Conservation (phyloP, 139 green algal genomes). For the Pseudopediastrum boryanum region DNA sequence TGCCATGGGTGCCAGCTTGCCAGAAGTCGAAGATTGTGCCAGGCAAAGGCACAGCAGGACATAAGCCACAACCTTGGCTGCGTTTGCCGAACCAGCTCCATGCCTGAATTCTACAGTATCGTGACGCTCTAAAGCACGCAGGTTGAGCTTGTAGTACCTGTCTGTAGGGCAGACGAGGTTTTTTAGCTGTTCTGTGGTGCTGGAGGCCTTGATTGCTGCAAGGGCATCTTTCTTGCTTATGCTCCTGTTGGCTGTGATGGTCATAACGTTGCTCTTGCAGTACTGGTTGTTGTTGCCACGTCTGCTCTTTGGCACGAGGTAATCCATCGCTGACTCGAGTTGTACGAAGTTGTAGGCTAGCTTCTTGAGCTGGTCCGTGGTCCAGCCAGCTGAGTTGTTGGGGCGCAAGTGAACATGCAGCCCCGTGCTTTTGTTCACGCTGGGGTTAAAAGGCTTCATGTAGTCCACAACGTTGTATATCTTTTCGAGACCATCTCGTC, state of each 20-base stretch:
- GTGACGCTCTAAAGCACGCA: conserved; percentile 24
- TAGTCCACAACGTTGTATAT: conserved; percentile 15
- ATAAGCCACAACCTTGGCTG: conserved; percentile 22
- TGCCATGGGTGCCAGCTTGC: not conserved
- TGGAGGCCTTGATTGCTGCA: not conserved
- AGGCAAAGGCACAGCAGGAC: conserved; percentile 29
- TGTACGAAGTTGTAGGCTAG: conserved; percentile 6
- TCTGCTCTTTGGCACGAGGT: conserved; percentile 14
- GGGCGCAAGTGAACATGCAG: conserved; percentile 23
- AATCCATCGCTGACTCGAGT: conserved; percentile 16
- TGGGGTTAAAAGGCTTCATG: not conserved
- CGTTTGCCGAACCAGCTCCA: not conserved
- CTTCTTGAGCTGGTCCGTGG: conserved; percentile 10
- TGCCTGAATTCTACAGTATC: conserved; percentile 33
- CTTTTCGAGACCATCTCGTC: conserved; percentile 1
- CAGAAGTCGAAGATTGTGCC: not conserved
- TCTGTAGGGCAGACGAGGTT: conserved; percentile 4
- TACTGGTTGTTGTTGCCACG: conserved; percentile 15
- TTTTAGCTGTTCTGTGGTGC: not conserved
- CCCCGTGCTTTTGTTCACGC: conserved; percentile 20
- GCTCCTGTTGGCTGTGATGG: not conserved
- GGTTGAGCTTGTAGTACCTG: conserved; percentile 39
- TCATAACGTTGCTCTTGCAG: conserved; percentile 13
- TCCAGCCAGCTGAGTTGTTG: not conserved
- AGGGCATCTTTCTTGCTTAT: conserved; percentile 1